phyloP scores from a whole-genome alignment of 2,329 filamentous ascomycete genomes.

The Rutstroemia sp. region DNA sequence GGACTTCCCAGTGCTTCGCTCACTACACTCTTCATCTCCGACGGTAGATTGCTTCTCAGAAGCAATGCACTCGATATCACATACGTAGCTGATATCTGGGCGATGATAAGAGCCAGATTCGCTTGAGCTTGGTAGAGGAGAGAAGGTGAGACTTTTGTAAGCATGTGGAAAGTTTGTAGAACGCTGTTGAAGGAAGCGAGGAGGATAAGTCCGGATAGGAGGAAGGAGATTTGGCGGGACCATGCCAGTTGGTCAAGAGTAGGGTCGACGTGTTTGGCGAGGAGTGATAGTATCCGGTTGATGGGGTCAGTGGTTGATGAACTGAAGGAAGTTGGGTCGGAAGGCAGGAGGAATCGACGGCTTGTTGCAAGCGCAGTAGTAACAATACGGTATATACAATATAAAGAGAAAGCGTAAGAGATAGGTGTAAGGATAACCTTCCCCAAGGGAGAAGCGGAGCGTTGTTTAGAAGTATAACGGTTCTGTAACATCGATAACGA shows the following conservation, averaged over 20 bases:
- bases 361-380: constrained; percentile 64
- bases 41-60: constrained; percentile 69
- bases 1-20: constrained; percentile 71
- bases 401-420: constrained; percentile 65
- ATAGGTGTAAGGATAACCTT: constrained; percentile 52
- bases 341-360: constrained; percentile 40
- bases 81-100: constrained; percentile 77
- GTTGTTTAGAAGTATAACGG: constrained; percentile 55
- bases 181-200: constrained; percentile 74
- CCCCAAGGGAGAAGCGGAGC: constrained; percentile 60
- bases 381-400: constrained; percentile 77
- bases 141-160: constrained; percentile 67
- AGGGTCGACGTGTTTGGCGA: constrained; percentile 79
- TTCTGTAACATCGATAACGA: constrained; percentile 57
- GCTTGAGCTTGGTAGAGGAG: constrained; percentile 64
- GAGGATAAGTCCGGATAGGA: constrained; percentile 76
- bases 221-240: constrained; percentile 78
- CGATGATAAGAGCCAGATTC: constrained; percentile 71
- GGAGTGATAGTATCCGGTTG: constrained; percentile 70
- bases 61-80: constrained; percentile 75
- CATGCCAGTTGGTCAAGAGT: constrained; percentile 74
- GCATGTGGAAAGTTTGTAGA: constrained; percentile 77
- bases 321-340: constrained; percentile 32
- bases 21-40: constrained; percentile 69
- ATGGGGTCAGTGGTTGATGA: constrained; percentile 73